phyloP scores from a whole-genome alignment of 495 filamentous ascomycete species.

The Umbilicaria muhlenbergii region DNA sequence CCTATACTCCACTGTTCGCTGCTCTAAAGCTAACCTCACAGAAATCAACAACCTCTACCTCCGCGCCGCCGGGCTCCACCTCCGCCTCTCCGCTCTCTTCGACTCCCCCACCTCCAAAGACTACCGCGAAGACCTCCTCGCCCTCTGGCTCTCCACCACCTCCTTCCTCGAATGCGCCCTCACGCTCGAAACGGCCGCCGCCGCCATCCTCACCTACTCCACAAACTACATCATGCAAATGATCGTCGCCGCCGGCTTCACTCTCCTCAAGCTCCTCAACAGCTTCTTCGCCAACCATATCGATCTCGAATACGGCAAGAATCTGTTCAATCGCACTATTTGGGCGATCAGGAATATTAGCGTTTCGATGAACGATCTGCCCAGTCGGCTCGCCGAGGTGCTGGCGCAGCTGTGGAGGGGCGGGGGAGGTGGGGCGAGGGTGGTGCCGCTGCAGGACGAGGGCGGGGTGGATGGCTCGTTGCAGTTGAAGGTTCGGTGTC shows the following conservation, averaged over 20 bases:
- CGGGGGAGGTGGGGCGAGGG: slow-evolving; percentile 32
- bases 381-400: slow-evolving; percentile 73
- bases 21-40: slow-evolving; percentile 22
- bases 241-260: slow-evolving; percentile 76
- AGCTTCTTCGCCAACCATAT: slow-evolving; percentile 65
- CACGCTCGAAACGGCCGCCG: slow-evolving; percentile 34
- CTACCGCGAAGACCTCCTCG: slow-evolving; percentile 63
- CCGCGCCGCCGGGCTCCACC: slow-evolving; percentile 63
- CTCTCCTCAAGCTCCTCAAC: slow-evolving; percentile 70
- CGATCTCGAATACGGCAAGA: slow-evolving; percentile 56
- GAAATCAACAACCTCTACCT: slow-evolving; percentile 59
- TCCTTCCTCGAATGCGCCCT: slow-evolving; percentile 61
- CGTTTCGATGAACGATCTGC: slow-evolving; percentile 69
- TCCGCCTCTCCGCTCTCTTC: slow-evolving; percentile 79
- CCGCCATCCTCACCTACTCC: slow-evolving; percentile 46
- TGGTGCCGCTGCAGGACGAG: slow-evolving; percentile 38
- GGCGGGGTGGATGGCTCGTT: slow-evolving; percentile 45
- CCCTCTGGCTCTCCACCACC: slow-evolving; percentile 60
- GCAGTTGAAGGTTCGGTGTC: slow-evolving; percentile 71
- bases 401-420: slow-evolving; percentile 86
- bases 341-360: slow-evolving; percentile 61
- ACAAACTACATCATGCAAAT: slow-evolving; percentile 87
- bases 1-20: background rate
- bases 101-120: slow-evolving; percentile 58
- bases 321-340: slow-evolving; percentile 63